These are phyloP conservation scores for Elsinoe necatrix DNA, from an alignment of 2,329 filamentous ascomycete species.

Conservation along the genomic window DNA sequence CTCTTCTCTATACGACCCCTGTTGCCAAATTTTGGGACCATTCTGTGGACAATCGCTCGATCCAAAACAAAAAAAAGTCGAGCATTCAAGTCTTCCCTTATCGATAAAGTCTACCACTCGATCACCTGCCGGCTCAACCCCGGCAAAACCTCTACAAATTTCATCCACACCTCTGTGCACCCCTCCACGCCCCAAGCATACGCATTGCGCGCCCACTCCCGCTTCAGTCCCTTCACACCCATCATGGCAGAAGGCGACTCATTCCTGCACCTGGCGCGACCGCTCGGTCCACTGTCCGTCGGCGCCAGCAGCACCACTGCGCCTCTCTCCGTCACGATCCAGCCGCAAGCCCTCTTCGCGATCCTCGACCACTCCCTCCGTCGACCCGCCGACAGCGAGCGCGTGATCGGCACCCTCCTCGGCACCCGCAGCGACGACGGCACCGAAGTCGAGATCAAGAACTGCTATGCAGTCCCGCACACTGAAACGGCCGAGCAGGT, in stretches of 20 bases:
- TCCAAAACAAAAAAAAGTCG: constrained; percentile 4
- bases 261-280: constrained; percentile 90
- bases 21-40: constrained; percentile 7
- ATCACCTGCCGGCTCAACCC: not conserved
- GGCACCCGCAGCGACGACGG: constrained; percentile 93
- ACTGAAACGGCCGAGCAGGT: constrained; percentile 98
- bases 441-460: constrained; percentile 89
- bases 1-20: constrained; percentile 11
- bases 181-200: constrained; percentile 11
- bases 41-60: not conserved
- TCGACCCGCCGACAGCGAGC: constrained; percentile 82
- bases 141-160: constrained; percentile 16
- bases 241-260: constrained; percentile 77
- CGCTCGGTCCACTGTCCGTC: constrained; percentile 71
- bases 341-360: constrained; percentile 72
- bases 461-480: constrained; percentile 95
- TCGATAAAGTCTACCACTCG: constrained; percentile 10
- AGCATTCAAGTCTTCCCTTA: not conserved
- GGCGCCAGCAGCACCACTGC: constrained; percentile 78
- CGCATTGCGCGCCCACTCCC: constrained; percentile 1
- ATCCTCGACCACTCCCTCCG: constrained; percentile 84
- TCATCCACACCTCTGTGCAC: constrained; percentile 15
- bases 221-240: constrained; percentile 25
- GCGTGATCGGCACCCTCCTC: constrained; percentile 92
- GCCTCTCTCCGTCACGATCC: constrained; percentile 87